Evolutionary conservation across 768 basidiomycete genomes (phyloP), one percentile per base, ranked within the genome.

Genomic region (Leccinum aurantiacum): DNA sequence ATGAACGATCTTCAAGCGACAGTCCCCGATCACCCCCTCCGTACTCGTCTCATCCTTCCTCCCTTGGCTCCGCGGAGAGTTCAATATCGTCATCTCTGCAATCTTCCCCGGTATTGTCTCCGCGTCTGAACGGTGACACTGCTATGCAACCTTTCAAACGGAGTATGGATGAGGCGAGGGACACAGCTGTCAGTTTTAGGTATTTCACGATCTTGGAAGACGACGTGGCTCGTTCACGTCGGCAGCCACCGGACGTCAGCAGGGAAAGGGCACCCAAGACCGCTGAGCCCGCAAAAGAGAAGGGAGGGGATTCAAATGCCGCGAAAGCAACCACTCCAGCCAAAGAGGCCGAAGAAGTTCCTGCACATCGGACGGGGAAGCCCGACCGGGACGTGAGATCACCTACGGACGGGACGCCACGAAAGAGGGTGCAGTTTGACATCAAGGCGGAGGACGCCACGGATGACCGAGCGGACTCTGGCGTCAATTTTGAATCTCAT

Each of bases 341-440:
- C 33, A 63, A 65, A 60, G 62, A 52, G 33, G 37, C 57, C 17
- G 57, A 54, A 38, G 68, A 60, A 52, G 54, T 5, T 15, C 60
- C 29, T 31, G 54, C 47, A 38, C 64, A 59, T 65, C 60, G 55
- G 60, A 48, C 60, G 58, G 57, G 63, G 67, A 64, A 63, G 46
- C 24, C 58, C 49, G 67, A 65, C 63, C 63, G 54, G 35, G 47
- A 71, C 64, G 63, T n/a, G 58, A 58, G 66, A 63, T 55, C 67
- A 51, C 56, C 74, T 71, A 59, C 71, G 64, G 59, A 71, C 67
- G 65, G 73, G 75, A 60, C 70, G 56, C 58, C 69, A 77, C 88
- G 77, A 77, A 75, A 79, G 61, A 89, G 85, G 70, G 87, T 91
- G 31, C 89, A 87, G 9, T 91, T 91, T 65, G 82, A 91, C 63